A percentile compares a stretch with the other conserved stretches of the same genome.
Conservation (phyloP, 768 basidiomycete species). For the Gloeopeniophorella convolvens region DNA sequence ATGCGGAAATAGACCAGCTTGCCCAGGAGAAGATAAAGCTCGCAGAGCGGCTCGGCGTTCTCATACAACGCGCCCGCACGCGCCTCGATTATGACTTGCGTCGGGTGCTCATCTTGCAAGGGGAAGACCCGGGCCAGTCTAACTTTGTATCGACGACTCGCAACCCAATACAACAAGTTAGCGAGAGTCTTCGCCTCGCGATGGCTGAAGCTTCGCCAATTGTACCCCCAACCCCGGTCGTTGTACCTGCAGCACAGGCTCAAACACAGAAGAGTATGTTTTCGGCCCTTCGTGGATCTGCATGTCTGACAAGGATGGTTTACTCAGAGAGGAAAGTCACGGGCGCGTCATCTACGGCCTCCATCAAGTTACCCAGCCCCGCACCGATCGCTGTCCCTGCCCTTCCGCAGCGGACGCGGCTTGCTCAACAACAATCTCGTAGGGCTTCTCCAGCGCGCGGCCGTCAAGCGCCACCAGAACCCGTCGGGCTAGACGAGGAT, state of each 20-base stretch:
- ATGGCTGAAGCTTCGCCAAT: constrained; percentile 16
- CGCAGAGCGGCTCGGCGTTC: constrained; percentile 37
- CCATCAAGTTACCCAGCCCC: constrained; percentile 32
- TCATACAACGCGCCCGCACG: constrained; percentile 41
- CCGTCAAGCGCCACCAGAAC: constrained; percentile 5
- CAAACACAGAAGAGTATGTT: constrained; percentile 15
- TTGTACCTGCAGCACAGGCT: constrained; percentile 2
- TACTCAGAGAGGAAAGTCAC: constrained; percentile 21
- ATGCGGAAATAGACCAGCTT: constrained; percentile 29
- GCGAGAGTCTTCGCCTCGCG: constrained; percentile 17
- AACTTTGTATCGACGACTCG: constrained; percentile 24
- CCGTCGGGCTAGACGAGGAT: constrained; percentile 26
- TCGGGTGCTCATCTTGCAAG: constrained; percentile 38
- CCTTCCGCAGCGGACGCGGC: constrained; percentile 25
- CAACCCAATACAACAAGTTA: constrained; percentile 35
- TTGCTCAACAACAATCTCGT: constrained; percentile 25
- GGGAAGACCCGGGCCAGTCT: constrained; percentile 34
- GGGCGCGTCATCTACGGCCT: constrained; percentile 22
- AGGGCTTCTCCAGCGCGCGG: constrained; percentile 17
- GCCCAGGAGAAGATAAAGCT: constrained; percentile 39
- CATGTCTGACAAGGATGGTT: not conserved
- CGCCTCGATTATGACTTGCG: constrained; percentile 42
- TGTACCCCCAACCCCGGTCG: constrained; percentile 8
- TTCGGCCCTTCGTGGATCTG: not conserved
- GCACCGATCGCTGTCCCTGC: constrained; percentile 23